phyloP scores from a whole-genome alignment of 306 rosid genomes.

The Inga oerstediana region DNA sequence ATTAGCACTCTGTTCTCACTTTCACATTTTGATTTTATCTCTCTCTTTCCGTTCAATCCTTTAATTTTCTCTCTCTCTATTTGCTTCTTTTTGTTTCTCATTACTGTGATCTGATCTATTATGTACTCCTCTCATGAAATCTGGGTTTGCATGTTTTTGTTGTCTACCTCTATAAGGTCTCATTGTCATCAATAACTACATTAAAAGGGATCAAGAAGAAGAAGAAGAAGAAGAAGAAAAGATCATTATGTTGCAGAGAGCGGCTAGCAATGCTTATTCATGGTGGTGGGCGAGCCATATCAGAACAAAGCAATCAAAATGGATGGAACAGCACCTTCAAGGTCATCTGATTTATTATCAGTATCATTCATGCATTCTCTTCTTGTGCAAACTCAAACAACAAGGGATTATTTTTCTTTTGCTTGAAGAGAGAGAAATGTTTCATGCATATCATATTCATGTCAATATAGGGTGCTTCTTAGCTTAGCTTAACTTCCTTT shows the following conservation, averaged over 20 bases:
- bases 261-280: constrained; percentile 99
- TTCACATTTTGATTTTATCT: constrained; percentile 36
- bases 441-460: background rate
- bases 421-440: background rate
- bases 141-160: constrained; percentile 43
- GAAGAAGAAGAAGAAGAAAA: background rate
- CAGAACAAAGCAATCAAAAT: constrained; percentile 98
- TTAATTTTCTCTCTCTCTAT: background rate
- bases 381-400: background rate
- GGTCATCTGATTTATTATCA: constrained; percentile 45
- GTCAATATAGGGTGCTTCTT: background rate
- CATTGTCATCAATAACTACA: constrained; percentile 31
- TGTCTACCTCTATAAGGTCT: constrained; percentile 20
- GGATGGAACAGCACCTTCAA: constrained; percentile 94
- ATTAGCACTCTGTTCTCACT: constrained; percentile 46
- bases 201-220: background rate
- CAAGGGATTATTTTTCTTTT: background rate
- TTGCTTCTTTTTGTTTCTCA: background rate
- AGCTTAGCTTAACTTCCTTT: background rate
- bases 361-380: background rate
- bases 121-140: constrained; percentile 31
- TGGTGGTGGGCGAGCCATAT: constrained; percentile 99
- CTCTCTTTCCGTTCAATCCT: constrained; percentile 33
- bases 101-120: background rate
- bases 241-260: constrained; percentile 86